phyloP scores from a whole-genome alignment of 768 basidiomycete species.

The Russula emetica region DNA sequence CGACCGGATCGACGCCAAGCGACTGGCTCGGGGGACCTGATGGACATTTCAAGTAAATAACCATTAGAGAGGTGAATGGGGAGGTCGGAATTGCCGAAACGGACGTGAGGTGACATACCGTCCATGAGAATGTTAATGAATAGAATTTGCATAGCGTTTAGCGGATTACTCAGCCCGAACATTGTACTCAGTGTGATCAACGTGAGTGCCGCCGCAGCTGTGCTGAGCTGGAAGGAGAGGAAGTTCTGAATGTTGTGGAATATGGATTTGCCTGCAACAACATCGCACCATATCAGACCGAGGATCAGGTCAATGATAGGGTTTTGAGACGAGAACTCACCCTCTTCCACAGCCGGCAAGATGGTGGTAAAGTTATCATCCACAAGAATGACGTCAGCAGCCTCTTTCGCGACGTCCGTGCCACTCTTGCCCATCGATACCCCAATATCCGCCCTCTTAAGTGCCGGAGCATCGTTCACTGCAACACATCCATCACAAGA shows the following conservation, averaged over 20 bases:
- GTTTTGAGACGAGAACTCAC: conserved; percentile 37
- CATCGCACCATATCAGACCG: not conserved
- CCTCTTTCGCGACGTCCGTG: conserved; percentile 98
- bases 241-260: conserved; percentile 99
- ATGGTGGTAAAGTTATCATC: conserved; percentile 98
- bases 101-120: conserved; percentile 45
- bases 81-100: no score
- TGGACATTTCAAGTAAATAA: conserved; percentile 5
- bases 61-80: not conserved
- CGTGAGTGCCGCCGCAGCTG: conserved; percentile 93
- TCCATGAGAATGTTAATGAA: conserved; percentile 99
- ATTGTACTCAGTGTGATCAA: conserved; percentile 92
- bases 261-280: conserved; percentile 76
- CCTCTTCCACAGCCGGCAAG: conserved; percentile 90
- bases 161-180: conserved; percentile 82
- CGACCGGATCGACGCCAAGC: conserved; percentile 94
- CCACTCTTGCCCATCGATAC: conserved; percentile 97
- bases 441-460: conserved; percentile 98
- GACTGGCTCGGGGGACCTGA: conserved; percentile 92
- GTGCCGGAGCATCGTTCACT: conserved; percentile 95
- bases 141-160: conserved; percentile 98
- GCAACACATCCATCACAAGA: not conserved
- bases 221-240: conserved; percentile 93
- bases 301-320: conserved; percentile 7
- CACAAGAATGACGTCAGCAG: conserved; percentile 93